These are phyloP conservation scores for Parastagonospora avenae DNA, from an alignment of 2,329 filamentous ascomycete genomes.

Conservation along the genomic window DNA sequence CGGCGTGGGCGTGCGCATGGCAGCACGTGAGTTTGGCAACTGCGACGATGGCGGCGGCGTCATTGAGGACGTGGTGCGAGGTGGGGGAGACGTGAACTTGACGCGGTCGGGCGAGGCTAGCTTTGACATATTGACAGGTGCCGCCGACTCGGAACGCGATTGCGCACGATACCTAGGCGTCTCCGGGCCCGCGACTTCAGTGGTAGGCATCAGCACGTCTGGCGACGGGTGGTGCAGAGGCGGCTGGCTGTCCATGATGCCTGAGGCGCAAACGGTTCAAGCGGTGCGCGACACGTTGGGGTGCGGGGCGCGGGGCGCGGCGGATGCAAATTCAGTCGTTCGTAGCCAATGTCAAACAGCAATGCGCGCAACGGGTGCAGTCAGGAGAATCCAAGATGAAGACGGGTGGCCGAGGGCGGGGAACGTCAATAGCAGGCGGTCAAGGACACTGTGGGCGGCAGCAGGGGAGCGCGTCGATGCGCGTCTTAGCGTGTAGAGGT, in stretches of 20 bases:
- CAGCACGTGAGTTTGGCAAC: slow-evolving; percentile 49
- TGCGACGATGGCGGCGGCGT: slow-evolving; percentile 70
- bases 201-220: slow-evolving; percentile 39
- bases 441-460: slow-evolving; percentile 13
- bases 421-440: slow-evolving; percentile 2
- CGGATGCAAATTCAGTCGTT: slow-evolving; percentile 4
- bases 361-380: slow-evolving; percentile 3
- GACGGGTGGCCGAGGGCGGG: slow-evolving; percentile 10
- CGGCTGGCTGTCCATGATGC: slow-evolving; percentile 38
- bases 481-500: slow-evolving; percentile 19
- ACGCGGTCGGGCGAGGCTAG: slow-evolving; percentile 28
- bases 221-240: slow-evolving; percentile 30
- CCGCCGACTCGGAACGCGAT: slow-evolving; percentile 27
- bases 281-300: slow-evolving; percentile 35
- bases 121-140: slow-evolving; percentile 21
- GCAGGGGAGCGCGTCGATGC: slow-evolving; percentile 25
- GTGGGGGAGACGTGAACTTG: slow-evolving; percentile 48
- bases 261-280: slow-evolving; percentile 25
- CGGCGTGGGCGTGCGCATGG: slow-evolving; percentile 57
- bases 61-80: slow-evolving; percentile 58
- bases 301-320: slow-evolving; percentile 13
- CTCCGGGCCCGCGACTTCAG: slow-evolving; percentile 33
- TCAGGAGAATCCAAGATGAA: background rate
- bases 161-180: slow-evolving; percentile 28
- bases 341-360: slow-evolving; percentile 10